Conservation (phyloP, 1,139 yeast genomes). For the Candida albicans region DNA sequence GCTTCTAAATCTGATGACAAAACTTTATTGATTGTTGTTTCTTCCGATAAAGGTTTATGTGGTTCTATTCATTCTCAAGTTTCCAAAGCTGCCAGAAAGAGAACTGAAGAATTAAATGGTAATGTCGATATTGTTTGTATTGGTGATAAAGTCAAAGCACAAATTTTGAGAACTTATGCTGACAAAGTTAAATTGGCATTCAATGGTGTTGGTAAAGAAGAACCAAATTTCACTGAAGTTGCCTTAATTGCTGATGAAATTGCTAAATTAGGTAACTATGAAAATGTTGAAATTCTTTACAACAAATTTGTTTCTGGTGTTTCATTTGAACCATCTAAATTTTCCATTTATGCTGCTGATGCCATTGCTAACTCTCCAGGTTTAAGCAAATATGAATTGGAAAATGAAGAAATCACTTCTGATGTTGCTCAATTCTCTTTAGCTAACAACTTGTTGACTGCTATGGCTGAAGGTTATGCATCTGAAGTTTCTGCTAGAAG, state of each 20-base stretch:
- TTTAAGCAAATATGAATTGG: constrained; percentile 79
- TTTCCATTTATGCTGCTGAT: constrained; percentile 66
- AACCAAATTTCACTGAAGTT: constrained; percentile 91
- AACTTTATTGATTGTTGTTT: constrained; percentile 73
- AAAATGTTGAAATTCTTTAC: constrained; percentile 78
- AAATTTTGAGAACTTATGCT: constrained; percentile 80
- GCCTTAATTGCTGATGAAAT: constrained; percentile 88
- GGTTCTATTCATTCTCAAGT: constrained; percentile 96
- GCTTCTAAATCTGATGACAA: constrained; percentile 51
- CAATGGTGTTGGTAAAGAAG: constrained; percentile 93
- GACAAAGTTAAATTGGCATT: constrained; percentile 71
- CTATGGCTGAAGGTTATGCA: constrained; percentile 97
- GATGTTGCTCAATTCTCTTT: constrained; percentile 83
- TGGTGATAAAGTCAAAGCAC: constrained; percentile 93
- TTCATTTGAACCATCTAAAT: constrained; percentile 79
- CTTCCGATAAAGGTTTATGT: constrained; percentile 98
- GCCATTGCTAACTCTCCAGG: constrained; percentile 87
- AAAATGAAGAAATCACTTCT: constrained; percentile 63
- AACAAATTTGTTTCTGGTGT: constrained; percentile 87
- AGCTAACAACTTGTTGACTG: constrained; percentile 87
- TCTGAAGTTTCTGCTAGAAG: constrained; percentile 98
- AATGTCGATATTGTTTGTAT: constrained; percentile 80
- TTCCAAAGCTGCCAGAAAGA: constrained; percentile 80
- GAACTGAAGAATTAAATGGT: constrained; percentile 58
- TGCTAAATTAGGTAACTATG: constrained; percentile 64